These are phyloP conservation scores for Postia placenta DNA, from an alignment of 768 basidiomycete genomes.

Conservation along the genomic window DNA sequence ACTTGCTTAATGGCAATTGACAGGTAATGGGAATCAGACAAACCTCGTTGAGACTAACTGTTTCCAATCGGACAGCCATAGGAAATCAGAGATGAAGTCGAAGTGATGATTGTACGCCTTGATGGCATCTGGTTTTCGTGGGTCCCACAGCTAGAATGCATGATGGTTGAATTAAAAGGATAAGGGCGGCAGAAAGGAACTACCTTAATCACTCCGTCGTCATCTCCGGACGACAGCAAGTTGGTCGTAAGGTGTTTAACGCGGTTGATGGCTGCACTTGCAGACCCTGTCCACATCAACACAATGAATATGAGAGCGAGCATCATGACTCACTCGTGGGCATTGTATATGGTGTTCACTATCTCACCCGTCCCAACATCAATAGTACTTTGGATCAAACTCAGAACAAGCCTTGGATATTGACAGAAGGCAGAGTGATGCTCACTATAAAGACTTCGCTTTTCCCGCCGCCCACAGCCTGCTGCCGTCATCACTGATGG, in stretches of 20 bases:
- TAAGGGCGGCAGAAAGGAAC: neutral
- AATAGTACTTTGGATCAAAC: constrained; percentile 24
- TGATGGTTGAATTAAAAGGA: neutral
- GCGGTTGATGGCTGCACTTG: constrained; percentile 81
- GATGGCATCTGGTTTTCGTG: constrained; percentile 57
- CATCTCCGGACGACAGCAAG: constrained; percentile 82
- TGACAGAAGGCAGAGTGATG: too few relatives aligned
- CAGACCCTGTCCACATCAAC: constrained; percentile 15
- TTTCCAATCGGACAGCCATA: constrained; percentile 69
- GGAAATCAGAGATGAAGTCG: constrained; percentile 91
- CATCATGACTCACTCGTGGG: constrained; percentile 25
- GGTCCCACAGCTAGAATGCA: constrained; percentile 77
- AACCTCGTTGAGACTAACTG: constrained; percentile 78
- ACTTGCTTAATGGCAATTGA: too few relatives aligned
- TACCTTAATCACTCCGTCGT: constrained; percentile 92
- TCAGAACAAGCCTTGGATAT: neutral
- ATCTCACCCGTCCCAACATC: constrained; percentile 20
- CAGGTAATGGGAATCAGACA: too few relatives aligned
- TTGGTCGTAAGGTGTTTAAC: constrained; percentile 66
- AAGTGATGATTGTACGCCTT: constrained; percentile 81
- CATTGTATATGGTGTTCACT: constrained; percentile 17
- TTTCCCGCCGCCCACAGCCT: constrained; percentile 79
- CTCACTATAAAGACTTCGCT: constrained; percentile 72
- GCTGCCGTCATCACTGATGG: constrained; percentile 60
- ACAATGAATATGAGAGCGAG: constrained; percentile 3